Evolutionary conservation across 2,329 filamentous ascomycete genomes (phyloP).

Genomic region (Neophaeococcomyces mojaviensis): DNA sequence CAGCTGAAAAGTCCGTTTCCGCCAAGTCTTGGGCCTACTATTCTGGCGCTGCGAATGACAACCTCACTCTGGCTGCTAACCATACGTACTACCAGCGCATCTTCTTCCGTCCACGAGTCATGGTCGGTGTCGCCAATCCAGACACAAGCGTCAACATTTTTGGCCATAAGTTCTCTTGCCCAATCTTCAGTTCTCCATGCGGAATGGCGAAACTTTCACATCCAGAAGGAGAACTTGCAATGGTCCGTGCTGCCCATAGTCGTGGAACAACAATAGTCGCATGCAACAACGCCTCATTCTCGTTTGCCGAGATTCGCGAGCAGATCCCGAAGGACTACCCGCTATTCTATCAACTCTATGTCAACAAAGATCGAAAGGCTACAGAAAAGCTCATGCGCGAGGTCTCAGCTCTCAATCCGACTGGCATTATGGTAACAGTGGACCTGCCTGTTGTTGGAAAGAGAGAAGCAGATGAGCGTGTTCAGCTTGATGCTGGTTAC

Average conservation of each 20-base stretch:
- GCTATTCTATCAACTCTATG: constrained; percentile 51
- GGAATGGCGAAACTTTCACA: constrained; percentile 37
- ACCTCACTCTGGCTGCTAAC: constrained; percentile 14
- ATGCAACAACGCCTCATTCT: constrained; percentile 51
- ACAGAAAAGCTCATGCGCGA: constrained; percentile 44
- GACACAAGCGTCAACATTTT: constrained; percentile 27
- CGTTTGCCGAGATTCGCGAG: constrained; percentile 45
- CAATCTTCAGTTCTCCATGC: constrained; percentile 18
- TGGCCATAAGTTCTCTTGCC: constrained; percentile 15
- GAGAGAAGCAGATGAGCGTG: constrained; percentile 50
- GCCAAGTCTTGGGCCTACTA: constrained; percentile 25
- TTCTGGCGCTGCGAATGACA: constrained; percentile 19
- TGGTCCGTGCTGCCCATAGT: constrained; percentile 24
- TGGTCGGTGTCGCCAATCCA: constrained; percentile 34
- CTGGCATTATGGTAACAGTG: constrained; percentile 47
- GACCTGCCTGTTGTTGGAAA: constrained; percentile 49
- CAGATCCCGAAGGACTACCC: constrained; percentile 18
- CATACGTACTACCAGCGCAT: constrained; percentile 33
- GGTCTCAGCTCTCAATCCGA: constrained; percentile 41
- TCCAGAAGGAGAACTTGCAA: constrained; percentile 36
- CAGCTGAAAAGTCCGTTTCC: constrained; percentile 11
- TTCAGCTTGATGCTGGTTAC: constrained; percentile 27
- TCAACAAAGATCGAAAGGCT: constrained; percentile 48
- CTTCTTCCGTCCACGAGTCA: constrained; percentile 40
- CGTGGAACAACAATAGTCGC: constrained; percentile 17